phyloP scores from a whole-genome alignment of 2,329 filamentous ascomycete genomes.

The Pyricularia pennisetigena region DNA sequence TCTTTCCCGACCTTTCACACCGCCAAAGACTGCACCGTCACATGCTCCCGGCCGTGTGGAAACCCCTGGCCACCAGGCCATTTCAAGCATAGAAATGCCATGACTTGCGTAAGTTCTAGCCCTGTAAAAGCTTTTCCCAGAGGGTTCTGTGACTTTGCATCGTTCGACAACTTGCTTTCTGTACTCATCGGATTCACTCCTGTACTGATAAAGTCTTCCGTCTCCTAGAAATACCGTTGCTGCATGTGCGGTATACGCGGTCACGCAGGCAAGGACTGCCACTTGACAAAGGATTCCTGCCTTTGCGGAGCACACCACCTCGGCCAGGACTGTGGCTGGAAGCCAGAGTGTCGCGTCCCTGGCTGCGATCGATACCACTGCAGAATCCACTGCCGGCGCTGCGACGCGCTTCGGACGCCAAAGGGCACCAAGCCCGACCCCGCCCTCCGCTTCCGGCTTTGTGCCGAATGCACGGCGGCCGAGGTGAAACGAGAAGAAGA shows the following conservation, averaged over 20 bases:
- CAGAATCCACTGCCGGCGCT: conserved; percentile 24
- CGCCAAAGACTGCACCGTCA: conserved; percentile 19
- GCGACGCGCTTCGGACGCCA: conserved; percentile 12
- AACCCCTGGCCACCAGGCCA: conserved; percentile 13
- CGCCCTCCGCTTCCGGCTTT: background rate
- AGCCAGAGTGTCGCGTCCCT: conserved; percentile 21
- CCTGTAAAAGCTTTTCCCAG: too few species aligned
- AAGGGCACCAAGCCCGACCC: background rate
- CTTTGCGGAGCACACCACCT: conserved; percentile 25
- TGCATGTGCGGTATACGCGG: conserved; percentile 30
- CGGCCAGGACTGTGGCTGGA: conserved; percentile 28
- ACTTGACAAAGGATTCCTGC: conserved; percentile 17
- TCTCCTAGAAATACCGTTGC: conserved; percentile 17
- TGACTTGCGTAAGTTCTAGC: conserved; percentile 19
- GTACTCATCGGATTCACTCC: background rate
- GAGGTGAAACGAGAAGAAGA: background rate
- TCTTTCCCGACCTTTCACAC: conserved; percentile 27
- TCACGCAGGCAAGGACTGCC: conserved; percentile 25
- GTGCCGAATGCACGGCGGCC: background rate
- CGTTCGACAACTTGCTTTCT: too few species aligned
- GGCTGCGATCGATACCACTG: conserved; percentile 24
- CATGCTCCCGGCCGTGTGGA: conserved; percentile 24
- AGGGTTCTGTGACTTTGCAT: too few species aligned
- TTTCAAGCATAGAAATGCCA: conserved; percentile 23
- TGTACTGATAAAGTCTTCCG: background rate